phyloP scores from a whole-genome alignment of 2,329 filamentous ascomycete species.

The Alternaria angustiovoidea region DNA sequence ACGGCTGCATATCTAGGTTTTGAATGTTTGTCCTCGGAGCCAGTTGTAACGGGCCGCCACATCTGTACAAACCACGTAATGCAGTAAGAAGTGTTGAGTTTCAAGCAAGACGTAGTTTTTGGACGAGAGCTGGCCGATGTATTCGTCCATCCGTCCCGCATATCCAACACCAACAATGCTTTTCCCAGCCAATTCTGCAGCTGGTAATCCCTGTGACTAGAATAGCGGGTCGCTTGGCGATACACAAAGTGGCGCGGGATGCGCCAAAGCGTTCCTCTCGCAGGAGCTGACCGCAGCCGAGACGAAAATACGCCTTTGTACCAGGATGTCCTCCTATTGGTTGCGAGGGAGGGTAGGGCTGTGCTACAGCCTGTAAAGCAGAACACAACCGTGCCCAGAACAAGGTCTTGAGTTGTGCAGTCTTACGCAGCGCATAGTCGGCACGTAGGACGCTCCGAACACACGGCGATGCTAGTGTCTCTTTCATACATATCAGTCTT shows the following conservation, averaged over 20 bases:
- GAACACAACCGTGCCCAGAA: conserved; percentile 13
- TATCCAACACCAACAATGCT: conserved; percentile 8
- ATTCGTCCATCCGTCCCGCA: not conserved
- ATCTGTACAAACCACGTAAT: not conserved
- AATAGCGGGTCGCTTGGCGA: conserved; percentile 23
- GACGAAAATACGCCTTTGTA: conserved; percentile 26
- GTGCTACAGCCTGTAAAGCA: conserved; percentile 14
- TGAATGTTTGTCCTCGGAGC: not conserved
- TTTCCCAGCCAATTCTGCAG: conserved; percentile 6
- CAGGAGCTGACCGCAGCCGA: conserved; percentile 24
- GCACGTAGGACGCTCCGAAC: conserved; percentile 25
- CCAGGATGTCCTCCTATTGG: conserved; percentile 10
- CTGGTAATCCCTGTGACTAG: conserved; percentile 21
- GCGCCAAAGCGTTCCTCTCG: conserved; percentile 12
- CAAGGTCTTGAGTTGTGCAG: conserved; percentile 1
- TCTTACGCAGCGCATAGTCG: conserved; percentile 19
- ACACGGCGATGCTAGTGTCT: conserved; percentile 23
- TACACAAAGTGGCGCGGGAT: conserved; percentile 7
- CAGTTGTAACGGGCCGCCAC: not conserved
- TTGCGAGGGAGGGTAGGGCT: conserved; percentile 12
- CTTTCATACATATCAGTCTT: conserved; percentile 21
- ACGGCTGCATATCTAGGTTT: not conserved
- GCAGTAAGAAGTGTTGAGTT: not conserved
- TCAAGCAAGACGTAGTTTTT: not conserved
- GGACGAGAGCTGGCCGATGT: not conserved